Base-by-base conservation (phyloP, 768 basidiomycete genomes). In the Lactarius sp. region DNA sequence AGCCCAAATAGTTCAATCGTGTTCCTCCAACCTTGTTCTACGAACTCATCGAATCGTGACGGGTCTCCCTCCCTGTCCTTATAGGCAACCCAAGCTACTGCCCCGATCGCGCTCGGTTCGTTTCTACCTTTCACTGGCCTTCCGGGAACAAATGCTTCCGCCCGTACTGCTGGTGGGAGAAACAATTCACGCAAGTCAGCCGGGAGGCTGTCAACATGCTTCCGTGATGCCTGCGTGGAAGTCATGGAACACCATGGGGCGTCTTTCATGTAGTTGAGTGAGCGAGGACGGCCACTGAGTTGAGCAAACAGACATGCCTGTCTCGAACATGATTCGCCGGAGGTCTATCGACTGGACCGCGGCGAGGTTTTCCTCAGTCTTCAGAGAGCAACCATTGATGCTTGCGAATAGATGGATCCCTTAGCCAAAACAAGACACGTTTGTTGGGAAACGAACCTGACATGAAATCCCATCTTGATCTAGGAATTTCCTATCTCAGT, bases 311-410 rank as follows among this genome's bases (percentile, higher is more conserved):
- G 49, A 61, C 73, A 55, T 41, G 85, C 91, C 90, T 42, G 89
- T 91, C 71, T 94, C 92, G 7, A 94, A 76, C 73, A 92, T 75
- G 52, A 94, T 70, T 64, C 74, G 76, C 33, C 85, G 82, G 6
- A 81, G 77, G 10, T 78, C 83, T n/a, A 93, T 82, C 4, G 77
- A 69, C 66, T 80, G 81, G 9, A 81, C 77, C 6, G 81, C 77
- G 6, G 77, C 75, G 0, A 92, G 73, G 69, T 88, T 89, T 56
- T 83, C 82, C 44, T 80, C 77, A 0, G 86, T 89, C 74, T 92
- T 92, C 60, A 94, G 73, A 1, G 85, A 85, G 69, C 91, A 92
- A 2, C 90, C 89, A 65, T 91, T 92, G 59, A 90, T 72, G 55
- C 86, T 84, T 52, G 18, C 39, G 6, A 52, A 66, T 61, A 41